Base-by-base conservation (phyloP, 129 eudicot genomes). In the Flaveria linearis region DNA sequence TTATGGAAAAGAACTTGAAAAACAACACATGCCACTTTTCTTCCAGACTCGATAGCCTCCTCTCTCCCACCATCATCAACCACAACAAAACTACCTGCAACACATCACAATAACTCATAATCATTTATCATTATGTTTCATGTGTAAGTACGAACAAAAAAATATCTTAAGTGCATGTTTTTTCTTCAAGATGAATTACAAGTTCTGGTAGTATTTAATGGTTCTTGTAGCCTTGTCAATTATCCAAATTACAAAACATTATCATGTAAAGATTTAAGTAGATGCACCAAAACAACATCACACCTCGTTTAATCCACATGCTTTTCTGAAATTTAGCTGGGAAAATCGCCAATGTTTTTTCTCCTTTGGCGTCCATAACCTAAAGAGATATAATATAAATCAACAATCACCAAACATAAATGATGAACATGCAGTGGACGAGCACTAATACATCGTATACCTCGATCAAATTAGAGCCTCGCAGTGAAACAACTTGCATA, bases 311-410 rank as follows among this genome's bases (percentile, higher is more conserved):
- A 36, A 89, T 86, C 99, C 99, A 94, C 99, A 94, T 89, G 88
- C 92, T 94, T 82, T 91, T 94, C 72, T 89, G 97, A 73, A 94
- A 94, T 72, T 91, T 94, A 46, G 99, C 96, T 43, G 99, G 96
- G 76, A 94, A 91, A 55, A 88, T 58, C 22, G 96, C 97, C 77
- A 91, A 73, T 15, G 87, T 50, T 18, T 77, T 87, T 80, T 86
- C 82, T 25, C 97, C 94, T 81, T 84, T 91, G 7, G 88, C 70
- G 71, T 94, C 97, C 80, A 87, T 66, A 46, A 89, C 91, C 99
- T 94, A 75, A 26, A 53, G 45, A 61, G 45, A 56, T 22, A 58
- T 5, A 43, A 60, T 25, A 5, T 26, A 47, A 47, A 47, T 26
- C 30, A 64, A 41, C 5, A 7, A 65, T 9, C 61, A 57, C 7